Evolutionary conservation across 1,284 basidiomycete species (phyloP), one percentile per base, ranked within the genome.

Genomic region (Puccinia polysora): DNA sequence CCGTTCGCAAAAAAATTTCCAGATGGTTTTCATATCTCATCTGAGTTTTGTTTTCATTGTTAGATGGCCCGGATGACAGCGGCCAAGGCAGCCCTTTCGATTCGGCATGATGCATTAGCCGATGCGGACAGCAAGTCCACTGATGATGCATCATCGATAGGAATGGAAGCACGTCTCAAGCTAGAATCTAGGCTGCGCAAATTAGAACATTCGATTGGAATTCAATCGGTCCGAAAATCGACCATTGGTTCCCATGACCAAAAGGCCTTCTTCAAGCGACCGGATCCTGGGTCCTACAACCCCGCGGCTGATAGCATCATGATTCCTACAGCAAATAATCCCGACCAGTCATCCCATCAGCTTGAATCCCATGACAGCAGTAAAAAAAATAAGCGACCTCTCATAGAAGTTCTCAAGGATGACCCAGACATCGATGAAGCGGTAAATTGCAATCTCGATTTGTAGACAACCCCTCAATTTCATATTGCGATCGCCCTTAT

Each of bases 61-160:
- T 74, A 90, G 88, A 97, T 98, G 95, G 96, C 96, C 14, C 89
- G 96, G 77, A 98, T 98, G 95, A 92, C 97, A 34, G 93, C 95
- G 45, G 97, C 95, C 74, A 97, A 97, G 84, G 88, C 95, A 3
- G 90, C 95, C 0, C 86, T 98, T 10, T 96, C 94, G 4, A 92
- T 95, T 78, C 92, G 95, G 81, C 89, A 97, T 52, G 95, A 98
- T 77, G 95, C 95, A 5, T 87, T 98, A 52, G 89, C 94, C 30
- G 94, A 97, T 76, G 84, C 88, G 28, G 91, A 97, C 74, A 89
- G 87, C 78, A 96, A 97, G 81, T 90, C 91, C 0, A 89, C 89
- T 73, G 82, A 86, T 34, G 82, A 84, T 10, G 87, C 91, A 0
- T 75, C 79, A 4, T 86, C 91, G 76, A 87, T 97, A 78, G 95